phyloP scores from a whole-genome alignment of 495 filamentous ascomycete genomes.

The Cercophora newfieldiana region DNA sequence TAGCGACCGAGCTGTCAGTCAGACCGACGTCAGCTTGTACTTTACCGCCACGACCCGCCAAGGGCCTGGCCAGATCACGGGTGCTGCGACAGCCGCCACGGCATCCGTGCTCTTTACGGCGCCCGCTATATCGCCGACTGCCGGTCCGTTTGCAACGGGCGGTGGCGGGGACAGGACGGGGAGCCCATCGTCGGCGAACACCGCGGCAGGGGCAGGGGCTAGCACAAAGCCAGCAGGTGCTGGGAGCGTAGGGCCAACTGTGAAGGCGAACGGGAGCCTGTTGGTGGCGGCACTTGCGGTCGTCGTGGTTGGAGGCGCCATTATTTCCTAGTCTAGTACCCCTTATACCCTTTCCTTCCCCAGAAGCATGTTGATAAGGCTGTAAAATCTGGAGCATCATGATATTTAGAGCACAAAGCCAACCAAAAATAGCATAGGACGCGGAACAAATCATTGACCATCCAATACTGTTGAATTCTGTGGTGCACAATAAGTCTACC shows the following conservation, averaged over 20 bases:
- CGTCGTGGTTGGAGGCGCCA: background rate
- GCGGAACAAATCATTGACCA: background rate
- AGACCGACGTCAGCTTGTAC: conserved; percentile 40
- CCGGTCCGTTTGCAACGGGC: background rate
- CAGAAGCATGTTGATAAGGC: background rate
- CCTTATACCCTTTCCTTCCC: background rate
- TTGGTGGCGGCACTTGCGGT: background rate
- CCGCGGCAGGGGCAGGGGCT: background rate
- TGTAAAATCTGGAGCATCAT: background rate
- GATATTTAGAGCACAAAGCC: background rate
- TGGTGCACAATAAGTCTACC: too few species aligned
- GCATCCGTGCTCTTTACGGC: conserved; percentile 17
- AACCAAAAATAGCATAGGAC: background rate
- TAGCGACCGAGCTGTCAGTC: conserved; percentile 31
- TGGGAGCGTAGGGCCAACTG: background rate
- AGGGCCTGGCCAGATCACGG: conserved; percentile 40
- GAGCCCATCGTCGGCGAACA: background rate
- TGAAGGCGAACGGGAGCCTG: background rate
- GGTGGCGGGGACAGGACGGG: background rate
- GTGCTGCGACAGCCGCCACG: conserved; percentile 37
- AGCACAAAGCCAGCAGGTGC: background rate
- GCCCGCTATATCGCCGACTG: background rate
- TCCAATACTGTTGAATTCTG: too few species aligned
- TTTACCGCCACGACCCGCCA: conserved; percentile 34
- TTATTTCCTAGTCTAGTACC: background rate